A percentile compares a stretch with the other conserved stretches of the same genome.
phyloP scores from a whole-genome alignment of 2,329 filamentous ascomycete species.

The Teratosphaeria pseudoeucalypti region DNA sequence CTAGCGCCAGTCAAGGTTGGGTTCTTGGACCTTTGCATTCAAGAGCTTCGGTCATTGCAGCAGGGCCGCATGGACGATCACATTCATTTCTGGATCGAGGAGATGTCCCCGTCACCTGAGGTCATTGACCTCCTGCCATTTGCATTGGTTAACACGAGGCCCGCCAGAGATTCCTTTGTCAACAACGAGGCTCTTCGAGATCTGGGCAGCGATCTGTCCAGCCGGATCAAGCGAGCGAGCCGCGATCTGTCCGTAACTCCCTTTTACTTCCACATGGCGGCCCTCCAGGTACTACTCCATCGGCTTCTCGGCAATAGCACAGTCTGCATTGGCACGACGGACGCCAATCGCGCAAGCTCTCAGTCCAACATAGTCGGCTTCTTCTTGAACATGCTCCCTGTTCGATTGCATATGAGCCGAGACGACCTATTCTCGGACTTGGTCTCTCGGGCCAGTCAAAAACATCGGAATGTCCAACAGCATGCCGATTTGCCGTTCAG shows the following conservation, averaged over 20 bases:
- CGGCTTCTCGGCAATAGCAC: neutral
- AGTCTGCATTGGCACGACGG: neutral
- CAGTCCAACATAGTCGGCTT: neutral
- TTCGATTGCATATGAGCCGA: neutral
- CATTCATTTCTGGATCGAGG: neutral
- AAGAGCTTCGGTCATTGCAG: neutral
- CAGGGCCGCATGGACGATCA: neutral
- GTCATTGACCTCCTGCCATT: no score
- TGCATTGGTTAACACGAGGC: no score
- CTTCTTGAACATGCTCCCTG: neutral
- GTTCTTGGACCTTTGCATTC: neutral
- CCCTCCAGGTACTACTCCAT: neutral
- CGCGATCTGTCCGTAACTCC: neutral
- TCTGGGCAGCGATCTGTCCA: no score
- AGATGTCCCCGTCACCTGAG: no score
- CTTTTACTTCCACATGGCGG: neutral
- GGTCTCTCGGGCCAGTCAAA: neutral
- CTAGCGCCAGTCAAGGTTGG: no score
- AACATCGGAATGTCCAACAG: neutral
- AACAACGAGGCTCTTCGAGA: no score
- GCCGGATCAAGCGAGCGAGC: neutral
- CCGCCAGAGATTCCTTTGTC: no score
- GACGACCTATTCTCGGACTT: neutral
- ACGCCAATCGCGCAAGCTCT: neutral
- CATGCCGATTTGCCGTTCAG: neutral